Conservation (phyloP, 208 protist species). For the Plasmodiophora brassicae region DNA sequence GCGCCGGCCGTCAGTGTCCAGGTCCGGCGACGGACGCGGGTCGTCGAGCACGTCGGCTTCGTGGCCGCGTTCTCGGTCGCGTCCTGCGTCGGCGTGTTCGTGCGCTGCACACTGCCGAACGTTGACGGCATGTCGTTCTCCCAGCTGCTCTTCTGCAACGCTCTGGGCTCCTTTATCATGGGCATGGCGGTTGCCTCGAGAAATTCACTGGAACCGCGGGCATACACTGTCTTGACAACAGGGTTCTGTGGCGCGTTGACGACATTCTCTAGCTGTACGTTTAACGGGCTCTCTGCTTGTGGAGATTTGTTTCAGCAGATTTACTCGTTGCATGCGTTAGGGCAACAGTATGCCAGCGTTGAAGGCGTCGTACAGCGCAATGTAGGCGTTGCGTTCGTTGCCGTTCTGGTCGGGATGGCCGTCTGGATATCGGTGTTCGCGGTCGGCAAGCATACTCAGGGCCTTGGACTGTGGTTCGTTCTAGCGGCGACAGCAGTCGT, state of each 20-base stretch:
- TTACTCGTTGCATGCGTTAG: too few relatives aligned
- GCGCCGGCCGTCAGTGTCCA: too few relatives aligned
- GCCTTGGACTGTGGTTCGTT: not conserved
- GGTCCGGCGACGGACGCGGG: too few relatives aligned
- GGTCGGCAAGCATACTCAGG: not conserved
- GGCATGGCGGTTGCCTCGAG: not conserved
- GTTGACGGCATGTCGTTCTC: not conserved
- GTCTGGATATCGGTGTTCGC: not conserved
- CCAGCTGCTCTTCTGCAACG: not conserved
- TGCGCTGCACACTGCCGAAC: not conserved
- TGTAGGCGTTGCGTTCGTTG: not conserved
- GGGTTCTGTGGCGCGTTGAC: constrained; percentile 1
- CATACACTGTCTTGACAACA: not conserved
- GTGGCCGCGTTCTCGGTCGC: too few relatives aligned
- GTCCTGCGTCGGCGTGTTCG: not conserved
- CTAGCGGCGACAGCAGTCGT: not conserved
- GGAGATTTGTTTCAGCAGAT: too few relatives aligned
- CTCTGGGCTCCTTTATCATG: constrained; percentile 13
- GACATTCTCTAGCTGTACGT: not conserved
- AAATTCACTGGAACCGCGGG: not conserved
- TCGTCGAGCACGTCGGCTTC: too few relatives aligned
- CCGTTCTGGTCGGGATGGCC: not conserved
- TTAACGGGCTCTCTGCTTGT: too few relatives aligned
- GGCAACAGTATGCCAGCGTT: not conserved
- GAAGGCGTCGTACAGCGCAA: not conserved